phyloP scores from a whole-genome alignment of 106 monocot genomes.

The Apostasia shenzhenica region DNA sequence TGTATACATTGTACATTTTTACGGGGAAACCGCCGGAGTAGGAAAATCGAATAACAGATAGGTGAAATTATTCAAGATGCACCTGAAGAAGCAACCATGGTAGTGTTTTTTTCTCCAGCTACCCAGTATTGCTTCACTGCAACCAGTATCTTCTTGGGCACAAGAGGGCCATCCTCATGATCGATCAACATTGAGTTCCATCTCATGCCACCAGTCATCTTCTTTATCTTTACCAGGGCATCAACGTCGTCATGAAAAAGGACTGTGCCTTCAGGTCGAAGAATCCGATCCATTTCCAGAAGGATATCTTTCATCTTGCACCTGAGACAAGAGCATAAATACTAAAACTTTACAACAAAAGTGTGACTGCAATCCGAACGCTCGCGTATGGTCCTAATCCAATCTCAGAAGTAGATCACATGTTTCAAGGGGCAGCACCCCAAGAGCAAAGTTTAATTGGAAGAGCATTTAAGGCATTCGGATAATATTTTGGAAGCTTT shows the following conservation, averaged over 20 bases:
- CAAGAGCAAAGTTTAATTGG: no score
- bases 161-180: slow-evolving; percentile 39
- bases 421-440: no score
- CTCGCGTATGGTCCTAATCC: no score
- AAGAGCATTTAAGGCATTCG: no score
- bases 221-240: slow-evolving; percentile 27
- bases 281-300: slow-evolving; percentile 39
- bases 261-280: slow-evolving; percentile 47
- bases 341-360: neutral
- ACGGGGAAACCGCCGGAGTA: no score
- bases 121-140: slow-evolving; percentile 43
- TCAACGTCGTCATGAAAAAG: slow-evolving; percentile 36
- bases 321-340: slow-evolving; percentile 2
- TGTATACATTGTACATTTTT: no score
- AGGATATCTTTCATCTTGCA: slow-evolving; percentile 51
- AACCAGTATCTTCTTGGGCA: slow-evolving; percentile 30
- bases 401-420: no score
- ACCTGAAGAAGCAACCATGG: neutral
- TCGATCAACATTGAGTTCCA: slow-evolving; percentile 33
- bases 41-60: no score
- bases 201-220: slow-evolving; percentile 24
- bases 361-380: no score
- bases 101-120: slow-evolving; percentile 14
- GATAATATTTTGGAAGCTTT: no score
- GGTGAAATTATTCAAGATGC: no score